Evolutionary conservation across 192 early-diverging fungal genomes (phyloP).

Genomic region (Helicostylum pulchrum): DNA sequence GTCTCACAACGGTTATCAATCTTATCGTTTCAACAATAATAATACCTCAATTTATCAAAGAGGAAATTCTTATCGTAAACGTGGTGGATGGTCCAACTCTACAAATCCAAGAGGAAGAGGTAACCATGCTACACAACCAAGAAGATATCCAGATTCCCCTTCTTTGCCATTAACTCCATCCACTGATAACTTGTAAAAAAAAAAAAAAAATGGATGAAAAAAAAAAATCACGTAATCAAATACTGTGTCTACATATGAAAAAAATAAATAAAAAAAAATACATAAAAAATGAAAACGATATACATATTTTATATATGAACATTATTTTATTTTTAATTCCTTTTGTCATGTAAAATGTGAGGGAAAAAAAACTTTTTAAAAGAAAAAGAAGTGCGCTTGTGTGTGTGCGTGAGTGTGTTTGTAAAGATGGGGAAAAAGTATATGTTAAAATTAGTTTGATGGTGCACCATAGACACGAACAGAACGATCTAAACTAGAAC

Average conservation of each 20-base stretch:
- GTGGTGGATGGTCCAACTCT: not conserved
- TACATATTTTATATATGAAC: not conserved
- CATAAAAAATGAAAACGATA: not conserved
- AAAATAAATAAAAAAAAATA: conserved; percentile 1
- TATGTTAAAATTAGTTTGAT: not conserved
- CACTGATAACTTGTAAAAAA: not conserved
- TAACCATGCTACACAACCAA: not conserved
- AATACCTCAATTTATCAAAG: not conserved
- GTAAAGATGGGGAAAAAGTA: too few relatives aligned
- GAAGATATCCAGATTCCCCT: not conserved
- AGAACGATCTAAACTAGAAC: conserved; percentile 55
- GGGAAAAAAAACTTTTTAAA: too few relatives aligned
- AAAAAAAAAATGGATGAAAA: too few relatives aligned
- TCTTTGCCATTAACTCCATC: not conserved
- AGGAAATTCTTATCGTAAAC: conserved; percentile 7
- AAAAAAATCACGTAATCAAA: too few relatives aligned
- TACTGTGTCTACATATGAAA: not conserved
- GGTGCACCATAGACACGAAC: conserved; percentile 44
- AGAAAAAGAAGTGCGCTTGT: too few relatives aligned
- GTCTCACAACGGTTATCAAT: not conserved
- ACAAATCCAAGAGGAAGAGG: not conserved
- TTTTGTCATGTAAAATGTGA: too few relatives aligned
- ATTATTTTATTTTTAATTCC: too few relatives aligned
- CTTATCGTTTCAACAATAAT: not conserved
- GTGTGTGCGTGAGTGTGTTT: too few relatives aligned